Conservation (phyloP, 2,329 filamentous ascomycete genomes). For the Diaporthe sp. region DNA sequence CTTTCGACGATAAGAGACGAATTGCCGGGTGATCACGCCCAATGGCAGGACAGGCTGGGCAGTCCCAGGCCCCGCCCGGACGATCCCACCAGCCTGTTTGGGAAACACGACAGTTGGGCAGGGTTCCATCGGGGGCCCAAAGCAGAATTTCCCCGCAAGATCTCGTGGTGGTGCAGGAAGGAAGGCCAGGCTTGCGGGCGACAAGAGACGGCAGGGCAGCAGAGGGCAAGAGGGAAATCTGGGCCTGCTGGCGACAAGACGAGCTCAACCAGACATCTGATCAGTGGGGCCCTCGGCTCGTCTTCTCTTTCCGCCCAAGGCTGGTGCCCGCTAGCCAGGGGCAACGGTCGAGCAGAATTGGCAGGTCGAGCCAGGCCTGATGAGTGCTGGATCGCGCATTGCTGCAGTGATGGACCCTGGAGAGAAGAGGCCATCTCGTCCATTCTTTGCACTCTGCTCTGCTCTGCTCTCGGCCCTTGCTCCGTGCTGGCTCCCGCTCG, state of each 20-base stretch:
- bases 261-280: conserved; percentile 29
- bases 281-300: conserved; percentile 33
- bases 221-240: background rate
- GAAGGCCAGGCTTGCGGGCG: background rate
- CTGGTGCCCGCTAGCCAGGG: conserved; percentile 31
- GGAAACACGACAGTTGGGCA: background rate
- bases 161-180: background rate
- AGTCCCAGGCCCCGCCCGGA: conserved; percentile 14
- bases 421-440: background rate
- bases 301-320: conserved; percentile 20
- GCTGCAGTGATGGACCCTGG: background rate
- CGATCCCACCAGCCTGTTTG: conserved; percentile 32
- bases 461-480: background rate
- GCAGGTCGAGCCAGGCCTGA: background rate
- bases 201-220: conserved; percentile 13
- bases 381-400: background rate
- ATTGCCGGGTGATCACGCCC: conserved; percentile 4
- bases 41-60: conserved; percentile 13
- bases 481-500: background rate
- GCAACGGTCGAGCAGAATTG: conserved; percentile 19
- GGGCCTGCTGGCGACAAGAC: background rate
- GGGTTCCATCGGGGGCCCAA: background rate
- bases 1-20: conserved; percentile 9
- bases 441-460: background rate
- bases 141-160: conserved; percentile 29